Base-by-base conservation (phyloP, 257 asterid species). In the Nicotiana obtusifolia region DNA sequence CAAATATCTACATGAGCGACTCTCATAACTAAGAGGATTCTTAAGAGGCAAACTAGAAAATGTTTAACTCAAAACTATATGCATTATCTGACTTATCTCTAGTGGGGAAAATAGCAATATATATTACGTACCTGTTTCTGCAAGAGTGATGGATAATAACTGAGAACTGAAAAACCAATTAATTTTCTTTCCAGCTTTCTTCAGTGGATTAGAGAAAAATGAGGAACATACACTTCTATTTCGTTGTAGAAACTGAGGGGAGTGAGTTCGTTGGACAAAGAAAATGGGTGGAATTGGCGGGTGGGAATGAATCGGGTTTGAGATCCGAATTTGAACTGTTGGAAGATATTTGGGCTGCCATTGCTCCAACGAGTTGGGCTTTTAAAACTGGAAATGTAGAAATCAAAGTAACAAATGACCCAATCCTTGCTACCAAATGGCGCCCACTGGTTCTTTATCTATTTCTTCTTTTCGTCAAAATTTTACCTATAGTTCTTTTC, bases 1-100 rank as follows among this genome's bases (percentile, higher is more conserved):
- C 52, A 37, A 68, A 37, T 44, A 83, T 9, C 53, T 47, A 44
- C 49, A 64, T 11, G 11, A 59, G 57, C 64, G 52, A 80, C 33
- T 33, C 82, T 64, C 35, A 76, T 41, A 33, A 78, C 31, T 65
- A 83, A 84, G 16, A 76, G 22, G 41, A 5, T 73, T 78, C 54
- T 71, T 37, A 69, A 24, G 8, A 64, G 44, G 60, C 31, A 80
- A 62, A 33, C 10, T 16, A 80, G 9, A 64, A 80, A 31, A 41
- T 24, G n/a, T 9, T 71, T 37, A 62, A 59, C 71, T 10, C 47
- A 80, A 22, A 80, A 5, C 7, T 67, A 19, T 61, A 41, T 20
- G 82, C 44, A 61, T 64, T 26, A 80, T 60, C 77, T n/a, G 54
- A 69, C 13, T n/a, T 37, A 69, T 13, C 1, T 5, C 57, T 37